Evolutionary conservation across 371 early-diverging fungal species (phyloP), one percentile per base, ranked within the genome.

Genomic region (Mortierella sp.): DNA sequence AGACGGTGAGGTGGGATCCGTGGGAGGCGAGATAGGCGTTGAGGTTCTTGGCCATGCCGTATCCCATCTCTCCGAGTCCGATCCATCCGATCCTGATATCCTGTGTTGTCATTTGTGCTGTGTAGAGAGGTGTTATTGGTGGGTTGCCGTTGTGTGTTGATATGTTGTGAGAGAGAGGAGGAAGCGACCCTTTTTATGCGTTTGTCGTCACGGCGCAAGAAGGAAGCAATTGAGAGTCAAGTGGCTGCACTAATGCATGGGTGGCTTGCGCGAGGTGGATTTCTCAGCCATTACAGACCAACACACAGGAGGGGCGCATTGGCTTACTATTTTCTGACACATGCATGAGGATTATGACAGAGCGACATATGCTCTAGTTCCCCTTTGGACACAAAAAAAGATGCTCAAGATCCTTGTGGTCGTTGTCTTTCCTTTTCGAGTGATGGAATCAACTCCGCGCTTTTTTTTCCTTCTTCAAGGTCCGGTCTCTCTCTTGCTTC

Each of bases 1-100:
- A 85, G 34, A 88, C 88, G 0, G 82, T 77, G 53, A 88, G 79
- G 24, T 75, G 71, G 13, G 50, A 34, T 14, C 69, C 69, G 0
- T 82, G 67, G 21, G 76, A 69, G 34, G 72, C 53, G 57, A 88
- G 75, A 61, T 80, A 73, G 24, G 74, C 76, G 46, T 88, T 79
- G 28, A 88, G 82, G 46, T 85, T 88, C 37, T 64, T 71, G 37
- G 88, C 85, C 86, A 88, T 88, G 19, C 72, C 76, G 53, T 72
- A 55, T 3, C 82, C 82, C 82, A 82, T 82, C 70, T 78, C 82
- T 43, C 82, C 82, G 5, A 82, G 78, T 5, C 82, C 82, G 28
- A 82, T 82, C 78, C 78, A 82, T 14, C 82, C 82, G 46, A 78
- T 70, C 53, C 54, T 78, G 75, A 78, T 72, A 61, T 73, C 71